Base-by-base conservation (phyloP, 2,329 filamentous ascomycete genomes). In the Aspergillus japonicus region DNA sequence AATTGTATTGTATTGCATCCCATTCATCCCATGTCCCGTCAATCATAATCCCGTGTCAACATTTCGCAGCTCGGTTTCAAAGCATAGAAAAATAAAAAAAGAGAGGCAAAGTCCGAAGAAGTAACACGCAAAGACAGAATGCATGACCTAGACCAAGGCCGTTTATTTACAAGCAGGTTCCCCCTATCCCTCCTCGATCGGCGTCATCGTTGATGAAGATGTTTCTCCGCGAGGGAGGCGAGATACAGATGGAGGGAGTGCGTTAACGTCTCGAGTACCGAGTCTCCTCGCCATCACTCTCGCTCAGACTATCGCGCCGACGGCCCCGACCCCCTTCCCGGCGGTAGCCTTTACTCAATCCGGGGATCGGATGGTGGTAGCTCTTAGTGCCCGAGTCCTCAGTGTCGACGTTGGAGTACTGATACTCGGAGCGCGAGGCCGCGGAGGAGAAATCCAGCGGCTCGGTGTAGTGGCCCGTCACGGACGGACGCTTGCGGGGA, bases 281-380 rank as follows among this genome's bases (percentile, higher is more conserved):
- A 44, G 39, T 74, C 52, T 73, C 71, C 11, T 75, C 74, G 8
- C 73, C 74, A 31, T 83, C 82, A 63, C 81, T 83, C 62, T 85
- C 83, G 68, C 82, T 84, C 72, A 85, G 69, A 67, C 80, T 83
- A 63, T 84, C 82, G 61, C 82, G 76, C 49, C 82, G 71, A 19
- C 75, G 73, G 42, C 80, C 75, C n/a, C 69, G 68, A 19, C 69
- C 68, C 12, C 68, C 69, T 39, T 75, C 73, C 29, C 75, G 74
- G 11, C 76, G 71, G 57, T 78, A 78, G 10, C 75, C 77, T 63
- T 76, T 75, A 60, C 77, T 82, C 66, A 86, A 64, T 0, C 81
- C 83, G 0, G 84, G 83, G 52, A 87, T 83, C 8, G 83, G 79
- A 71, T 84, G 83, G 26, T 82, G 80, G 66, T 87, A 87, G 51